phyloP scores from a whole-genome alignment of 1,139 yeast species.

The Debaryomycetaceae sp. region DNA sequence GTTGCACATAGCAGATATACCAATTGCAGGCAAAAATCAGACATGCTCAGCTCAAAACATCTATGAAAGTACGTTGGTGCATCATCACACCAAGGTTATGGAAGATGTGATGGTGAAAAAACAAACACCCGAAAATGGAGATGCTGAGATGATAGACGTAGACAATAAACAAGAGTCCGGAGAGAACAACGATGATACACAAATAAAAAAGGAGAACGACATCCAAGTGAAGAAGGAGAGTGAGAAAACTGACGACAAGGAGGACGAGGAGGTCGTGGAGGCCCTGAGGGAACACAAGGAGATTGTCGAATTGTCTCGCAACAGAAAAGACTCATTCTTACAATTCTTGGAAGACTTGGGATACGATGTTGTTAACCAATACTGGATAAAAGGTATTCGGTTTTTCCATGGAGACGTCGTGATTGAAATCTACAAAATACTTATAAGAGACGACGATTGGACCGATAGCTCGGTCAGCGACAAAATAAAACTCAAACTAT shows the following conservation, averaged over 20 bases:
- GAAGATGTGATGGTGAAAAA: slow-evolving; percentile 5
- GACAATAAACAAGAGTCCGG: slow-evolving; percentile 5
- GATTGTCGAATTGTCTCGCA: slow-evolving; percentile 2
- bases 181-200: slow-evolving; percentile 2
- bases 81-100: slow-evolving; percentile 34
- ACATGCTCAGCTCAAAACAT: slow-evolving; percentile 62
- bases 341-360: slow-evolving; percentile 65
- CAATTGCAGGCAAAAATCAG: slow-evolving; percentile 80
- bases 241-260: slow-evolving; percentile 3
- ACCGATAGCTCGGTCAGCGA: slow-evolving; percentile 14
- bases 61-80: slow-evolving; percentile 60
- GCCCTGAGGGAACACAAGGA: slow-evolving; percentile 3
- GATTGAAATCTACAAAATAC: slow-evolving; percentile 56
- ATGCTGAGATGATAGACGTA: slow-evolving; percentile 1
- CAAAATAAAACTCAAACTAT: slow-evolving; percentile 36
- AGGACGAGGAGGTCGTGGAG: neutral
- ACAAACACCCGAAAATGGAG: neutral
- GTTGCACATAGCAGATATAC: slow-evolving; percentile 72
- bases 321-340: slow-evolving; percentile 35
- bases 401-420: slow-evolving; percentile 64
- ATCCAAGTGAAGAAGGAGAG: neutral
- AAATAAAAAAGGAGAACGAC: slow-evolving; percentile 4
- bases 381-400: slow-evolving; percentile 62
- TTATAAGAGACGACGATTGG: slow-evolving; percentile 36
- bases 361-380: slow-evolving; percentile 62